Base-by-base conservation (phyloP, 768 basidiomycete genomes). In the Trichaptum fuscoviolaceum region DNA sequence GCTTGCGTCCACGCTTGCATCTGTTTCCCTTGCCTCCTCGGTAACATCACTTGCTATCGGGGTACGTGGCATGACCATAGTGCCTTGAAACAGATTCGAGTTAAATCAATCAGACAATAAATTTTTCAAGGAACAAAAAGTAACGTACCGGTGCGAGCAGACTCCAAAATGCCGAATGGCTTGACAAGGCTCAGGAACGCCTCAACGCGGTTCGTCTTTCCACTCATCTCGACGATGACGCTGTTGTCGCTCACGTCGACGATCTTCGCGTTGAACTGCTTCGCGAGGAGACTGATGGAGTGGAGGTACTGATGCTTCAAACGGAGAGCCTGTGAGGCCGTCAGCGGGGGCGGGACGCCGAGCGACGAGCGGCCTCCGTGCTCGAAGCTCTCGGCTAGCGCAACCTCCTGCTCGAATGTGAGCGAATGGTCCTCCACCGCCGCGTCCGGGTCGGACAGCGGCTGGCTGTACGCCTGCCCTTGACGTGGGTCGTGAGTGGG, bases 61-160 rank as follows among this genome's bases (percentile, higher is more conserved):
- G 6, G 97, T 97, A 68, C 97, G 87, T 4, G 97, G 97, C 92
- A 99, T 97, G 7, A 93, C 96, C 96, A 99, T 99, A 52, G 93
- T 79, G 74, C 96, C 96, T 96, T 61, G 18, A 63, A 30, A 24
- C 0, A 58, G 26, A 3, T 23, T 15, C 35, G 15, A 57, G 35
- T 42, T 20, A 30, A n/a, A 26, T 57, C 35, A 68, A 67, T 20
- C 63, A 63, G 67, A 35, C 35, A 27, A 42, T 18, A 24, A 7
- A 25, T 20, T n/a, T 30, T 35, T 58, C 35, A 62, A 30, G 27
- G 2, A 20, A 0, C 20, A 64, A 36, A 64, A 63, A 0, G 64
- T 35, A 10, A 80, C 86, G 66, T 68, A 96, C 96, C 96, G 35
- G 95, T 95, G 65, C 97, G 82, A 24, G 97, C 96, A 30, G 94